Evolutionary conservation across 2,329 filamentous ascomycete genomes (phyloP).

Genomic region (Biscogniauxia sp.): DNA sequence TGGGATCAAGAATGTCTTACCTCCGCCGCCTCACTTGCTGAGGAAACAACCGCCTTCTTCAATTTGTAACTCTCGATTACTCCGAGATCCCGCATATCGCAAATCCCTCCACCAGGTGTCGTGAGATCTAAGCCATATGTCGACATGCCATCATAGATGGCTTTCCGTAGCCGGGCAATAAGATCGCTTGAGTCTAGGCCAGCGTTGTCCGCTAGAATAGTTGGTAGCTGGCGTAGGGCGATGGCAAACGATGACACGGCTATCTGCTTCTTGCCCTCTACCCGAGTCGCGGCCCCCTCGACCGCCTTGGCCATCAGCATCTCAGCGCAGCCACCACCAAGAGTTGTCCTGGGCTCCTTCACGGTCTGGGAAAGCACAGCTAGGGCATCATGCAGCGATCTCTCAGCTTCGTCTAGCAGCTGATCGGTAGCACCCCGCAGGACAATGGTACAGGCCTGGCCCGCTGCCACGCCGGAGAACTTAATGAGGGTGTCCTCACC

Average conservation of each 20-base stretch:
- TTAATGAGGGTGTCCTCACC: slow-evolving; percentile 97
- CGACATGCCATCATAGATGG: slow-evolving; percentile 91
- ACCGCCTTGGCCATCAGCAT: slow-evolving; percentile 99
- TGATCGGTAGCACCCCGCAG: slow-evolving; percentile 95
- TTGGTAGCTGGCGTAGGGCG: slow-evolving; percentile 88
- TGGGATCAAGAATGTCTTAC: slow-evolving; percentile 49
- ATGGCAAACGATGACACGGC: slow-evolving; percentile 87
- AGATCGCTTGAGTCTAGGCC: slow-evolving; percentile 94
- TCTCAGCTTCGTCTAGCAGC: slow-evolving; percentile 93
- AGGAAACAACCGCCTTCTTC: slow-evolving; percentile 96
- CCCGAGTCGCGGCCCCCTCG: slow-evolving; percentile 86
- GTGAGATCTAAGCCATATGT: slow-evolving; percentile 88
- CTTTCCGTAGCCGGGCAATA: slow-evolving; percentile 85
- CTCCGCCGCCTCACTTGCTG: slow-evolving; percentile 94
- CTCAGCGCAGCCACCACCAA: slow-evolving; percentile 94
- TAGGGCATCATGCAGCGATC: slow-evolving; percentile 91
- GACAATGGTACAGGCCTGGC: slow-evolving; percentile 93
- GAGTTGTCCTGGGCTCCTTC: slow-evolving; percentile 86
- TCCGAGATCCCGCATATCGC: slow-evolving; percentile 92
- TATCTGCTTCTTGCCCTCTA: slow-evolving; percentile 94
- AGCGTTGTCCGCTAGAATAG: slow-evolving; percentile 95
- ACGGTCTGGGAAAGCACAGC: slow-evolving; percentile 97
- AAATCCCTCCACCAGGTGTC: slow-evolving; percentile 85
- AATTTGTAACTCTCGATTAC: slow-evolving; percentile 98
- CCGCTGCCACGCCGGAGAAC: slow-evolving; percentile 93